Evolutionary conservation across 192 early-diverging fungal species (phyloP).

Genomic region (Linnemannia hyalina): DNA sequence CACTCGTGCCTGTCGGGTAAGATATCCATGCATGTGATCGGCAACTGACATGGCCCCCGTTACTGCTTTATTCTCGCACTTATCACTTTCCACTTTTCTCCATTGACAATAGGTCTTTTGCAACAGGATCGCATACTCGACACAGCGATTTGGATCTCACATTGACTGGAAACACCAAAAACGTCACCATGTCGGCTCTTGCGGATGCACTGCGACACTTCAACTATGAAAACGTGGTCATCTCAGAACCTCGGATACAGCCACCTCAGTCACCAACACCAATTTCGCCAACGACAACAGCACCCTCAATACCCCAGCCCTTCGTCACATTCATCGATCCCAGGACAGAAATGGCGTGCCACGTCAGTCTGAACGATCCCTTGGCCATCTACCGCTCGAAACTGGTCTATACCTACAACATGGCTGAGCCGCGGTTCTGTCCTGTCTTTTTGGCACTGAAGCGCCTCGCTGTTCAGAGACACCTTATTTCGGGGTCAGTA

Average conservation of each 20-base stretch:
- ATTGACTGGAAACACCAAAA: conserved; percentile 35
- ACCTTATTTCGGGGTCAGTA: conserved; percentile 14
- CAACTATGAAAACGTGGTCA: conserved; percentile 20
- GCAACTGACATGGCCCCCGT: neutral
- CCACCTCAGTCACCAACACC: neutral
- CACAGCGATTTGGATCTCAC: conserved; percentile 41
- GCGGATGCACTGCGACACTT: conserved; percentile 24
- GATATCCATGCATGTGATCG: neutral
- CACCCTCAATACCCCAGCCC: neutral
- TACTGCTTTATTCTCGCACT: neutral
- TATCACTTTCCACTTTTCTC: neutral
- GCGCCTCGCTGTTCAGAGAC: conserved; percentile 19
- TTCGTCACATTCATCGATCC: conserved; percentile 31
- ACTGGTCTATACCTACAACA: conserved; percentile 33
- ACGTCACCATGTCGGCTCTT: conserved; percentile 13
- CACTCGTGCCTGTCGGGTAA: conserved; percentile 34
- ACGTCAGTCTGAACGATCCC: conserved; percentile 34
- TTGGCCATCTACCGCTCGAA: conserved; percentile 38
- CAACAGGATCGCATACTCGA: conserved; percentile 22
- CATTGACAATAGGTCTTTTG: conserved; percentile 23
- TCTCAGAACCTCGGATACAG: neutral
- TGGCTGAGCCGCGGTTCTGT: conserved; percentile 41
- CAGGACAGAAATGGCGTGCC: conserved; percentile 25
- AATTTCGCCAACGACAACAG: neutral
- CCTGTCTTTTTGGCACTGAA: conserved; percentile 44